A percentile compares a stretch with the other conserved stretches of the same genome.
phyloP scores from a whole-genome alignment of 768 basidiomycete genomes.

The Gloeostereum incarnatum region DNA sequence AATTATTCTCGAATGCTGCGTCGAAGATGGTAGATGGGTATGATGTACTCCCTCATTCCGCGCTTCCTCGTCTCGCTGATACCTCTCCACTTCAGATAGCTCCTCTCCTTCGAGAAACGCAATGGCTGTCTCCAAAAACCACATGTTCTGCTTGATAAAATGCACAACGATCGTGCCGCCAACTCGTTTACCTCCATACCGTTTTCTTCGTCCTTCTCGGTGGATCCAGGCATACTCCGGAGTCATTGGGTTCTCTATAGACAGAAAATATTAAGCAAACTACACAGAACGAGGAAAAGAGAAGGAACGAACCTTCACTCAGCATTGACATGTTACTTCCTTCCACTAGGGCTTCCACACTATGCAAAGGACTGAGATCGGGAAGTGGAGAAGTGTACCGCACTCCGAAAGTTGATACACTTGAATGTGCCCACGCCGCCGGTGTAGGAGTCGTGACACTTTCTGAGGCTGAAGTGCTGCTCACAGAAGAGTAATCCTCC shows the following conservation, averaged over 20 bases:
- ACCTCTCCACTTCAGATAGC: too few species aligned
- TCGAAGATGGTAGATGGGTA: too few species aligned
- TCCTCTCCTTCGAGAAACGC: constrained; percentile 81
- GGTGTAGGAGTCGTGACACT: constrained; percentile 32
- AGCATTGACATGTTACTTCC: constrained; percentile 77
- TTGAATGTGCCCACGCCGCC: constrained; percentile 68
- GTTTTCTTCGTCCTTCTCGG: constrained; percentile 59
- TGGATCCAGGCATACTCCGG: constrained; percentile 60
- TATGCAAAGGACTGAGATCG: constrained; percentile 56
- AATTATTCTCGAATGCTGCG: too few species aligned
- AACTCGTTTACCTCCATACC: constrained; percentile 60
- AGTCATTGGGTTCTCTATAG: constrained; percentile 45
- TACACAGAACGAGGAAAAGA: too few species aligned
- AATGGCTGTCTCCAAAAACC: constrained; percentile 91
- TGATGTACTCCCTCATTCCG: too few species aligned
- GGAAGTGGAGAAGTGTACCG: constrained; percentile 63
- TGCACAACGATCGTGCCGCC: constrained; percentile 96
- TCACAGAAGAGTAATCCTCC: constrained; percentile 27
- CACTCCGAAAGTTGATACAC: constrained; percentile 77
- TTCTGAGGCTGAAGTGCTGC: constrained; percentile 14
- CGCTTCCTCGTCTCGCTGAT: too few species aligned
- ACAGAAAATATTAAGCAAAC: too few species aligned
- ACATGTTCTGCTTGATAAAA: constrained; percentile 94
- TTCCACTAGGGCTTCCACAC: constrained; percentile 89
- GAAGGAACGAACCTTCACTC: constrained; percentile 53